A percentile compares a stretch with the other conserved stretches of the same genome.
These are phyloP conservation scores for Chaetoceros tenuissimus DNA, from an alignment of 108 stramenopile genomes.

Conservation along the genomic window DNA sequence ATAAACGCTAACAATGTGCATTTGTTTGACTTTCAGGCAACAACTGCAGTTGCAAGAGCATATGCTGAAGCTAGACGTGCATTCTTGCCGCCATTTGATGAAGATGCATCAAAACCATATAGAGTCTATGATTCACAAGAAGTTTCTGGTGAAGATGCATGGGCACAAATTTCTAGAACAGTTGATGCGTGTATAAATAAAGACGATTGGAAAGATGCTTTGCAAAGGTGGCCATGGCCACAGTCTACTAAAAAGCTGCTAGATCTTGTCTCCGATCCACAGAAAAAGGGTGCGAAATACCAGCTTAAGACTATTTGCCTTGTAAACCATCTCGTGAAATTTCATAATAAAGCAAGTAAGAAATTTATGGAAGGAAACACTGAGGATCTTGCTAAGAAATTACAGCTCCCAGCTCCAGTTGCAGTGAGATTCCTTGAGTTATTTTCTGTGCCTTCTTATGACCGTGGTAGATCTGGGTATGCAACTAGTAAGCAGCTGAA, in stretches of 20 bases:
- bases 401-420: conserved; percentile 47
- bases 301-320: conserved; percentile 47
- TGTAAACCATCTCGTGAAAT: conserved; percentile 42
- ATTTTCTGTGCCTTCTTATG: conserved; percentile 36
- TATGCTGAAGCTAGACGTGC: conserved; percentile 42
- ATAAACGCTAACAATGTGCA: not conserved
- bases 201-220: conserved; percentile 14
- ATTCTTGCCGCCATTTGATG: conserved; percentile 61
- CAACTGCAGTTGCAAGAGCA: conserved; percentile 33
- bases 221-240: conserved; percentile 25
- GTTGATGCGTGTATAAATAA: conserved; percentile 50
- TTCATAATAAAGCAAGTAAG: conserved; percentile 31
- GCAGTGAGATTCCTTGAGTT: conserved; percentile 40
- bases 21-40: conserved; percentile 5
- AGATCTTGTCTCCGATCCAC: conserved; percentile 19
- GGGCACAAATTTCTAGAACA: conserved; percentile 45
- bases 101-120: conserved; percentile 36
- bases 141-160: conserved; percentile 45
- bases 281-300: conserved; percentile 25
- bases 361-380: conserved; percentile 26
- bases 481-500: conserved; percentile 39
- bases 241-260: not conserved
- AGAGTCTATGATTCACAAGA: conserved; percentile 50
- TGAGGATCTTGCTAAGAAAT: conserved; percentile 29
- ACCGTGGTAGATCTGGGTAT: conserved; percentile 25